Evolutionary conservation across 192 early-diverging fungal species (phyloP).

Genomic region (Coemansia sp.): DNA sequence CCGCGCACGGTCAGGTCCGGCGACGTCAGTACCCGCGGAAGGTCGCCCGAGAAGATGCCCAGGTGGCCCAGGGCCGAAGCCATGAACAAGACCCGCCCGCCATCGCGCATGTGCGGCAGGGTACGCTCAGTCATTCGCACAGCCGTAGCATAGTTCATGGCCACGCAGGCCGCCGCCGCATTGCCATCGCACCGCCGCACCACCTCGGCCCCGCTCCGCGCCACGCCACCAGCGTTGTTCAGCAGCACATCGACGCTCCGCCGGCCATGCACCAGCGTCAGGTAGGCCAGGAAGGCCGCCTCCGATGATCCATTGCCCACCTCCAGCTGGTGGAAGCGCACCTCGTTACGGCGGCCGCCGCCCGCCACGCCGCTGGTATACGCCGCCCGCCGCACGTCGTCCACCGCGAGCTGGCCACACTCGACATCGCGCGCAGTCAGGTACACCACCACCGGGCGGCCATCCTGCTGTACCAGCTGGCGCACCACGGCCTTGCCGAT

Average conservation of each 20-base stretch:
- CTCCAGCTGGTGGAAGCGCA: slow-evolving; percentile 47
- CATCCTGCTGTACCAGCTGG: slow-evolving; percentile 20
- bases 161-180: slow-evolving; percentile 22
- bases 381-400: slow-evolving; percentile 35
- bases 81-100: slow-evolving; percentile 33
- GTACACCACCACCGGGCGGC: slow-evolving; percentile 34
- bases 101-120: slow-evolving; percentile 28
- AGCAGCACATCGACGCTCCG: slow-evolving; percentile 39
- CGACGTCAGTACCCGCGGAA: slow-evolving; percentile 35
- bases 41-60: slow-evolving; percentile 46
- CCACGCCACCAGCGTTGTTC: slow-evolving; percentile 45
- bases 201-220: background rate
- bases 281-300: slow-evolving; percentile 27
- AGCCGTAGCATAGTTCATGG: slow-evolving; percentile 40
- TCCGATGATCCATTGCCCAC: slow-evolving; percentile 24
- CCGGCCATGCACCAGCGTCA: slow-evolving; percentile 37
- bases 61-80: slow-evolving; percentile 43
- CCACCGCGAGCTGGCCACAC: slow-evolving; percentile 35
- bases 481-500: slow-evolving; percentile 45
- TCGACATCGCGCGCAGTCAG: slow-evolving; percentile 40
- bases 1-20: slow-evolving; percentile 27
- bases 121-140: slow-evolving; percentile 26
- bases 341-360: slow-evolving; percentile 17
- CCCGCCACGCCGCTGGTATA: background rate
- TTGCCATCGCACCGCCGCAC: slow-evolving; percentile 27